Evolutionary conservation across 805 yeast genomes (phyloP).

Genomic region (Schwanniomyces sp.): DNA sequence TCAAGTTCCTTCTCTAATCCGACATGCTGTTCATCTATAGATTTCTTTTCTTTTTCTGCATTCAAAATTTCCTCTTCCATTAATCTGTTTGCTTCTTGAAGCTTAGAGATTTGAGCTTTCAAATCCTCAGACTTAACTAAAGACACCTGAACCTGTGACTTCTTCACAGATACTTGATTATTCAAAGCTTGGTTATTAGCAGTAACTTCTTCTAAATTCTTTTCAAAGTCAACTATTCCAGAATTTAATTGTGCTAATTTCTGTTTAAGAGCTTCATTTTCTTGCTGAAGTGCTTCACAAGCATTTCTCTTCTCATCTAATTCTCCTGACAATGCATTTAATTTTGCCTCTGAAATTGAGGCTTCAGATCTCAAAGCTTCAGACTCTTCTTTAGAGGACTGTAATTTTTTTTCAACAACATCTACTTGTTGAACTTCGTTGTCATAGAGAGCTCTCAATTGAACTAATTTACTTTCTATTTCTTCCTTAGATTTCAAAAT

Average conservation of each 20-base stretch:
- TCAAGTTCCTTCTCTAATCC: not conserved
- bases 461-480: conserved; percentile 67
- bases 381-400: conserved; percentile 62
- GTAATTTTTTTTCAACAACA: conserved; percentile 63
- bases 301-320: conserved; percentile 59
- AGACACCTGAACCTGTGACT: conserved; percentile 68
- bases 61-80: conserved; percentile 21
- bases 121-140: conserved; percentile 48
- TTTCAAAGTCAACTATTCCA: conserved; percentile 59
- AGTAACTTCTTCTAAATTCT: conserved; percentile 52
- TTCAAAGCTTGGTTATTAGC: conserved; percentile 60
- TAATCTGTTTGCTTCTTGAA: conserved; percentile 20
- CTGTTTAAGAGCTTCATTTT: conserved; percentile 66
- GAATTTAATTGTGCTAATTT: conserved; percentile 65
- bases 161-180: conserved; percentile 62
- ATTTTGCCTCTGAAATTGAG: conserved; percentile 74
- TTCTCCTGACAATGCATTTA: conserved; percentile 66
- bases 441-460: conserved; percentile 70
- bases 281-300: conserved; percentile 67
- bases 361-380: conserved; percentile 71
- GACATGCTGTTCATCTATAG: conserved; percentile 14
- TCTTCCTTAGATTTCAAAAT: conserved; percentile 67
- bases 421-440: conserved; percentile 75
- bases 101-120: conserved; percentile 25
- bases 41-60: conserved; percentile 14